phyloP scores from a whole-genome alignment of 495 filamentous ascomycete species.

The Sabuloglossum arenarium region DNA sequence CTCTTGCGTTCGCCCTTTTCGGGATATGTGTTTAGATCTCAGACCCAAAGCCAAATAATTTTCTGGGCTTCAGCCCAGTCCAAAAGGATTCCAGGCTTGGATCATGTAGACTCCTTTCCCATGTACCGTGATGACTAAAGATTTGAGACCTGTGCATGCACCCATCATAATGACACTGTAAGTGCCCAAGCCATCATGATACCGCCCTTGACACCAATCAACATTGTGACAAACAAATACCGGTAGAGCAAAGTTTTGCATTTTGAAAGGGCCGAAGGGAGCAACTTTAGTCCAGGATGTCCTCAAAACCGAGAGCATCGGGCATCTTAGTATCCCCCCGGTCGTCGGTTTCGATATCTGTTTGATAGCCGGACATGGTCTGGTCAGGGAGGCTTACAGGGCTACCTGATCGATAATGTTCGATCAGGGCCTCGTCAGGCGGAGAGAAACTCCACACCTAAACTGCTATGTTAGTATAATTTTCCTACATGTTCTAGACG shows the following conservation, averaged over 20 bases:
- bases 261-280: background rate
- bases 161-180: background rate
- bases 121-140: background rate
- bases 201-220: background rate
- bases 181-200: background rate
- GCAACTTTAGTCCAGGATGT: background rate
- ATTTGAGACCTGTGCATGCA: background rate
- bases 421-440: conserved; percentile 3
- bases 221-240: background rate
- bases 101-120: background rate
- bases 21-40: background rate
- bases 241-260: background rate
- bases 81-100: background rate
- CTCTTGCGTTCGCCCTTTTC: background rate
- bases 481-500: background rate
- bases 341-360: conserved; percentile 2
- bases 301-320: conserved; percentile 1
- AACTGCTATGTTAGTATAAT: background rate
- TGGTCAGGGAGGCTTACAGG: conserved; percentile 5
- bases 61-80: background rate
- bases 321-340: conserved; percentile 4
- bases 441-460: conserved; percentile 9
- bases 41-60: background rate
- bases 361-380: conserved; percentile 1
- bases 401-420: conserved; percentile 2